Conservation (phyloP, 352 stramenopile genomes). For the Globisporangium acanthophoron region DNA sequence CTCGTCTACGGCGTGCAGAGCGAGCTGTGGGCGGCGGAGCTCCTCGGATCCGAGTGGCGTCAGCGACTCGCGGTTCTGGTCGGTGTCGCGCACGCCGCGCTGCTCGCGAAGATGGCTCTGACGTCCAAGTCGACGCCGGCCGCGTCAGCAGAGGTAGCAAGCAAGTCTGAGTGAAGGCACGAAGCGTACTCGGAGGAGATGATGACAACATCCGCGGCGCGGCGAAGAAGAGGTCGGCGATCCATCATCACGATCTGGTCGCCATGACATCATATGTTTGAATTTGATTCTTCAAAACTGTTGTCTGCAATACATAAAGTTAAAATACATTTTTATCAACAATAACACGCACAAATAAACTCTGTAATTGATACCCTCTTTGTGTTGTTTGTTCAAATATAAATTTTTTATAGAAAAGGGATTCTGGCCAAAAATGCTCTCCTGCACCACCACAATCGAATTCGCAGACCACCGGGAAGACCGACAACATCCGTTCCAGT, state of each 20-base stretch:
- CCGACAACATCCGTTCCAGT: neutral
- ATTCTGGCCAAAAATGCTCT: neutral
- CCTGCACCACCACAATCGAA: conserved; percentile 10
- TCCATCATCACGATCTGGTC: neutral
- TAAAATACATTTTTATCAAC: no score
- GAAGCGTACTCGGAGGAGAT: neutral
- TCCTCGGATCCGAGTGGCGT: conserved; percentile 25
- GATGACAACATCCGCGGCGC: neutral
- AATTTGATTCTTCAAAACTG: neutral
- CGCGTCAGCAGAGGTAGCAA: neutral
- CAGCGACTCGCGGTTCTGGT: conserved; percentile 39
- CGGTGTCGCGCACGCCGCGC: conserved; percentile 37
- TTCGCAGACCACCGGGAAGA: conserved; percentile 5
- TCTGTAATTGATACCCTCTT: neutral
- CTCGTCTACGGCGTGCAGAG: conserved; percentile 47
- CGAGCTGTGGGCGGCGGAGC: conserved; percentile 27
- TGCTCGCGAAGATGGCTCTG: conserved; percentile 19
- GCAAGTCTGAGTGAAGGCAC: conserved; percentile 1
- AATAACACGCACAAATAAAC: no score
- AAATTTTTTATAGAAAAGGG: neutral
- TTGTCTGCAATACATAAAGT: no score
- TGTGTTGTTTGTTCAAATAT: neutral
- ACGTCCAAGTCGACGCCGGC: neutral
- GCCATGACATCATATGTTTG: neutral
- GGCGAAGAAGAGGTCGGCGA: neutral